phyloP scores from a whole-genome alignment of 306 rosid species.

The Acacia crassicarpa region DNA sequence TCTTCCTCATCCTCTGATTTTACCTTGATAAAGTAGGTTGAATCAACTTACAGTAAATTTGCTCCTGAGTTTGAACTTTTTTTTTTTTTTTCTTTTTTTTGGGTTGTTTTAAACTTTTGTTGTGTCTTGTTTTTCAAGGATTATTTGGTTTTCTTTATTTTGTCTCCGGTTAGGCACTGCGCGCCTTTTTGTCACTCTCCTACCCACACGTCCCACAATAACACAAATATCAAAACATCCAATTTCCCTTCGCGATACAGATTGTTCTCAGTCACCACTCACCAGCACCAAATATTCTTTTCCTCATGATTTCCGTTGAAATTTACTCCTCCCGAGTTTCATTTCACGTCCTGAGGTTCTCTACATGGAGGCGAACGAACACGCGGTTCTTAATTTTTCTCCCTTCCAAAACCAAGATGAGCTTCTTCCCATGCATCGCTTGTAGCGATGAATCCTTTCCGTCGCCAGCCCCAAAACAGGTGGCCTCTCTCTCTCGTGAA shows the following conservation, averaged over 20 bases:
- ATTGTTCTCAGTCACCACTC: neutral
- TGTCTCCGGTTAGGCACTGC: neutral
- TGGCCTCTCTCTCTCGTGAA: neutral
- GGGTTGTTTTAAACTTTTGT: too few species aligned
- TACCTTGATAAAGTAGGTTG: too few species aligned
- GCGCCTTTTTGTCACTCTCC: neutral
- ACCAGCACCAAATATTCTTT: neutral
- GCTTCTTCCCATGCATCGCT: slow-evolving; percentile 35
- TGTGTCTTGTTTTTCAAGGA: too few species aligned
- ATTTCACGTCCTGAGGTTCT: slow-evolving; percentile 33
- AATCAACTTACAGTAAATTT: too few species aligned
- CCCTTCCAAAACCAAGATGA: slow-evolving; percentile 31
- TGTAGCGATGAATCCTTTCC: slow-evolving; percentile 56
- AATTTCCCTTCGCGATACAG: neutral
- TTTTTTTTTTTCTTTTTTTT: too few species aligned
- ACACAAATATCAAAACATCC: neutral
- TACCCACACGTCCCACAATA: neutral
- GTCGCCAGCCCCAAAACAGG: slow-evolving; percentile 50
- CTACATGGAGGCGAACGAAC: slow-evolving; percentile 37
- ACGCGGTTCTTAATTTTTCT: slow-evolving; percentile 37
- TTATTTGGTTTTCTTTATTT: too few species aligned
- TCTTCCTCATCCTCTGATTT: too few species aligned
- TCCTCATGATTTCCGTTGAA: slow-evolving; percentile 33
- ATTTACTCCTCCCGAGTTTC: slow-evolving; percentile 45
- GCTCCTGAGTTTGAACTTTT: too few species aligned